These are phyloP conservation scores for Kwoniella dejecticola DNA, from an alignment of 768 basidiomycete species.

Conservation along the genomic window DNA sequence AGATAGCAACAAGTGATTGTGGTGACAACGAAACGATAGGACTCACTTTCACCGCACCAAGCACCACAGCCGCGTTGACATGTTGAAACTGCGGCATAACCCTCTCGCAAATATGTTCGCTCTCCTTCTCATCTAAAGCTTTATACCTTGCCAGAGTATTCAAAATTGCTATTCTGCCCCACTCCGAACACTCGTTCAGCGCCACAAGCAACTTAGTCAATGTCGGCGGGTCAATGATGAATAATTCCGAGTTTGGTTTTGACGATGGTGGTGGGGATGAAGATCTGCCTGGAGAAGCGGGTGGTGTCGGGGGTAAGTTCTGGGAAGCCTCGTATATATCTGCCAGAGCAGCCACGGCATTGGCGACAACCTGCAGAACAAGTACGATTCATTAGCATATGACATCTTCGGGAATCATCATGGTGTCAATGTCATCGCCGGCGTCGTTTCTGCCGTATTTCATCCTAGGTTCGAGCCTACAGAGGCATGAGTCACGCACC, in stretches of 20 bases:
- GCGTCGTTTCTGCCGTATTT: too few species aligned
- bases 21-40: too few species aligned
- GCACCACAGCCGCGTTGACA: conserved; percentile 89
- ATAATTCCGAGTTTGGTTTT: conserved; percentile 62
- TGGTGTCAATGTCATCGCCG: too few species aligned
- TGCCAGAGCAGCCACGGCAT: conserved; percentile 86
- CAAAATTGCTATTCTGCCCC: conserved; percentile 93
- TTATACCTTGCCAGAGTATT: conserved; percentile 81
- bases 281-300: conserved; percentile 35
- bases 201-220: conserved; percentile 90
- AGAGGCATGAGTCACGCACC: conserved; percentile 62
- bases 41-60: conserved; percentile 89
- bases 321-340: conserved; percentile 78
- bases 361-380: conserved; percentile 80
- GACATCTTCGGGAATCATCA: too few species aligned
- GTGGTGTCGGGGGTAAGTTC: conserved; percentile 26
- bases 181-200: conserved; percentile 96
- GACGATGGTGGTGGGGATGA: conserved; percentile 36
- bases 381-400: neutral
- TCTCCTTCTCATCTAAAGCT: conserved; percentile 85
- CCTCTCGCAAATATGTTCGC: conserved; percentile 97
- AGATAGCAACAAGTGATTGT: neutral
- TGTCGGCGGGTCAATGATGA: conserved; percentile 77
- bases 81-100: conserved; percentile 99
- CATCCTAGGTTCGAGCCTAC: too few species aligned